Conservation (phyloP, 768 basidiomycete genomes). For the Phanerochaete carnosa region DNA sequence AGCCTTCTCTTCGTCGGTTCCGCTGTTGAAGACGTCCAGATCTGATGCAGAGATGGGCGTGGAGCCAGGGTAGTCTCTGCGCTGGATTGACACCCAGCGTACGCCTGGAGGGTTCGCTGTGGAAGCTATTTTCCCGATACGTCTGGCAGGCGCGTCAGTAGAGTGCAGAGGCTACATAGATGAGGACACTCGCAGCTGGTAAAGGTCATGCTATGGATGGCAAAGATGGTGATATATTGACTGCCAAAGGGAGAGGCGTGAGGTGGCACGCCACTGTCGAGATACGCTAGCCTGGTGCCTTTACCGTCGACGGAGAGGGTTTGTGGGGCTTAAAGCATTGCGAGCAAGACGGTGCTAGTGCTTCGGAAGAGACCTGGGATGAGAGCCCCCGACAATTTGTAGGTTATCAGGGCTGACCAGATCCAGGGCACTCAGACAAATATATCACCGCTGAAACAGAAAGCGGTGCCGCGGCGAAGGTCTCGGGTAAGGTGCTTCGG, state of each 20-base stretch:
- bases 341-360: too few species aligned
- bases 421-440: too few species aligned
- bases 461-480: too few species aligned
- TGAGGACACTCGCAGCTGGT: neutral
- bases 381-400: too few species aligned
- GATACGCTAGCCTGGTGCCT: conserved; percentile 8
- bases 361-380: too few species aligned
- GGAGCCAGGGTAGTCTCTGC: conserved; percentile 24
- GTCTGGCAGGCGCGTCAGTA: neutral
- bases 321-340: too few species aligned
- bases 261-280: conserved; percentile 12
- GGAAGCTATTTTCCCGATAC: conserved; percentile 6
- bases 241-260: too few species aligned
- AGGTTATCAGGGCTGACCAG: too few species aligned
- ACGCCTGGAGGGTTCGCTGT: conserved; percentile 12
- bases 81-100: conserved; percentile 20
- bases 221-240: neutral
- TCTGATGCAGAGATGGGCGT: conserved; percentile 15
- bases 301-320: neutral
- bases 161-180: neutral
- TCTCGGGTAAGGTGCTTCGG: too few species aligned
- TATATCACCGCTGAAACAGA: too few species aligned
- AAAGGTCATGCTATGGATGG: neutral
- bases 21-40: neutral
- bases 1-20: neutral